phyloP scores from a whole-genome alignment of 176 grass and related monocot species.

The Pharus latifolius region DNA sequence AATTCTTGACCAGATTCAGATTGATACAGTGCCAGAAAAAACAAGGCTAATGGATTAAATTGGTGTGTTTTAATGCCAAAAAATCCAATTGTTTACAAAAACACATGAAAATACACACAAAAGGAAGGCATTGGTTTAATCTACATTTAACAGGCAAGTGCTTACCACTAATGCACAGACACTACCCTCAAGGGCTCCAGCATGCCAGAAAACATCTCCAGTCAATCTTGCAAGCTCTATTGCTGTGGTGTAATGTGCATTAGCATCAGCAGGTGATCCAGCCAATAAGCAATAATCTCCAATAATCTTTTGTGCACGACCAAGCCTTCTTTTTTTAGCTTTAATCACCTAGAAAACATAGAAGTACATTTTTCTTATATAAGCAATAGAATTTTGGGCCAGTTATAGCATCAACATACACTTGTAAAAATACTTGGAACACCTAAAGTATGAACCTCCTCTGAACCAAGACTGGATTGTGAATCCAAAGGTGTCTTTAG shows the following conservation, averaged over 20 bases:
- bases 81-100: not conserved
- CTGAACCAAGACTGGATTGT: slow-evolving; percentile 97
- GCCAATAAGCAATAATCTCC: slow-evolving; percentile 96
- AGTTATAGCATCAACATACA: slow-evolving; percentile 24
- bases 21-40: not conserved
- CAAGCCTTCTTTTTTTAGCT: slow-evolving; percentile 93
- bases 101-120: not conserved
- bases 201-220: slow-evolving; percentile 99
- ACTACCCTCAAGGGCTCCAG: slow-evolving; percentile 93
- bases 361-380: slow-evolving; percentile 23
- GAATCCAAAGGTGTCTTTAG: slow-evolving; percentile 99
- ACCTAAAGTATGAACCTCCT: slow-evolving; percentile 96
- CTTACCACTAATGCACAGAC: slow-evolving; percentile 88
- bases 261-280: slow-evolving; percentile 89
- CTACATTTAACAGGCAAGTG: not conserved
- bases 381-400: slow-evolving; percentile 22
- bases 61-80: not conserved
- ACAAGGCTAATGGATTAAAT: not conserved
- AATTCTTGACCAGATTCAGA: not conserved
- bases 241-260: slow-evolving; percentile 93
- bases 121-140: not conserved
- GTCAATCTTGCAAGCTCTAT: slow-evolving; percentile 97
- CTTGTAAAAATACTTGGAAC: slow-evolving; percentile 65
- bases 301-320: slow-evolving; percentile 92
- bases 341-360: slow-evolving; percentile 70